These are phyloP conservation scores for Macrotyloma uniflorum DNA, from an alignment of 306 rosid genomes.

Conservation along the genomic window DNA sequence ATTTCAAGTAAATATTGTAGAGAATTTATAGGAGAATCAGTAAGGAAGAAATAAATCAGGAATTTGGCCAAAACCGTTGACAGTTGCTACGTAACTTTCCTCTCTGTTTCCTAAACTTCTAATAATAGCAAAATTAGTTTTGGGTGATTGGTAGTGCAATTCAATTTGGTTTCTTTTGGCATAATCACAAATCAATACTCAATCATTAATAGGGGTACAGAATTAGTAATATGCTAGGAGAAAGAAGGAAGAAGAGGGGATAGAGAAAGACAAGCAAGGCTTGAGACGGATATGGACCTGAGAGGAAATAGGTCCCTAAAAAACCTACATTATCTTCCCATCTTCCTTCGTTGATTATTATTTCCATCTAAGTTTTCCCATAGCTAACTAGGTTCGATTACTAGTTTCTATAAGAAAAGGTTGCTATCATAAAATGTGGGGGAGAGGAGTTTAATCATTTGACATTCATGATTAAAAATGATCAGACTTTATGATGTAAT, in stretches of 20 bases:
- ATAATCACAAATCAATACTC: background rate
- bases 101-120: background rate
- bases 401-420: background rate
- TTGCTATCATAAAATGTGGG: background rate
- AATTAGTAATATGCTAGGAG: background rate
- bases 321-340: background rate
- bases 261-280: background rate
- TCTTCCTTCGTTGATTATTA: background rate
- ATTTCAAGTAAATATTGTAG: no score
- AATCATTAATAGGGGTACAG: background rate
- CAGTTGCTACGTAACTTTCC: background rate
- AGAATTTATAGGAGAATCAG: no score
- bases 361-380: background rate
- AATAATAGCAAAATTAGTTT: background rate
- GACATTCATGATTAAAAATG: slow-evolving; percentile 9
- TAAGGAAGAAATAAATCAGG: no score
- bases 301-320: background rate
- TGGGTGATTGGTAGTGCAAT: background rate
- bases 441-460: background rate
- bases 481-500: background rate
- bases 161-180: background rate
- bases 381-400: background rate
- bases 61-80: no score
- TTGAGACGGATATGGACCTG: background rate
- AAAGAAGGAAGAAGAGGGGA: background rate